Conservation (phyloP, 2,329 filamentous ascomycete species). For the Aspergillus sp. region DNA sequence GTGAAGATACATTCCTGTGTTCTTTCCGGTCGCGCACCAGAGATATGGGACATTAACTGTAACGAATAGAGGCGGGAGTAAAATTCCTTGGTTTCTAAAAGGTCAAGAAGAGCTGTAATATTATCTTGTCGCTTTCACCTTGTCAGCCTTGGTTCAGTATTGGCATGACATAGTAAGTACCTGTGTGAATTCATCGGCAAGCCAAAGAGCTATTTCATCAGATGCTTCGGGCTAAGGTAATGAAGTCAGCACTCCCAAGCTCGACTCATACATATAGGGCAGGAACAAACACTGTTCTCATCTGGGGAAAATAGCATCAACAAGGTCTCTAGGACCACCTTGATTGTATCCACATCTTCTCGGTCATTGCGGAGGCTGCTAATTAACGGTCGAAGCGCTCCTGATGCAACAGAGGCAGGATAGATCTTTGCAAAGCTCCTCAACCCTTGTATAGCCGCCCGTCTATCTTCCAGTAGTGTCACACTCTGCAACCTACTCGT, state of each 20-base stretch:
- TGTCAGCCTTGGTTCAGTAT: slow-evolving; percentile 41
- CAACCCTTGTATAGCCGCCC: slow-evolving; percentile 85
- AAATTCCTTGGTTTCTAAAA: slow-evolving; percentile 82
- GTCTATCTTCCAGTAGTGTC: slow-evolving; percentile 87
- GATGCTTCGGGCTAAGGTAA: slow-evolving; percentile 75
- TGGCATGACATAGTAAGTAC: slow-evolving; percentile 37
- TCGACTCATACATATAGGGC: slow-evolving; percentile 1
- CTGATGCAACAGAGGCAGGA: slow-evolving; percentile 90
- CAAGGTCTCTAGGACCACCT: slow-evolving; percentile 89
- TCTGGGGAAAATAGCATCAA: slow-evolving; percentile 82
- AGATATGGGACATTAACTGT: slow-evolving; percentile 82
- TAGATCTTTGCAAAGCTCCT: slow-evolving; percentile 96
- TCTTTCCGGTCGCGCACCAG: slow-evolving; percentile 77
- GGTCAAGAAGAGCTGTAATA: slow-evolving; percentile 81
- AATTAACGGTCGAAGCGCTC: slow-evolving; percentile 84
- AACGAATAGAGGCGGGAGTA: slow-evolving; percentile 88
- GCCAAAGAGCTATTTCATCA: slow-evolving; percentile 91
- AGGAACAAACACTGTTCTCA: slow-evolving; percentile 50
- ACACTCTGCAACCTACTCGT: slow-evolving; percentile 83
- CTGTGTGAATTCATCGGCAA: slow-evolving; percentile 97
- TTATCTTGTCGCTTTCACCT: slow-evolving; percentile 78
- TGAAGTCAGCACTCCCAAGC: slow-evolving; percentile 15
- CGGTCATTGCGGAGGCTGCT: slow-evolving; percentile 78
- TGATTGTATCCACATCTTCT: slow-evolving; percentile 93
- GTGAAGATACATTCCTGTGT: slow-evolving; percentile 92